phyloP scores from a whole-genome alignment of 2,329 filamentous ascomycete genomes.

The Xylariaceae sp. region DNA sequence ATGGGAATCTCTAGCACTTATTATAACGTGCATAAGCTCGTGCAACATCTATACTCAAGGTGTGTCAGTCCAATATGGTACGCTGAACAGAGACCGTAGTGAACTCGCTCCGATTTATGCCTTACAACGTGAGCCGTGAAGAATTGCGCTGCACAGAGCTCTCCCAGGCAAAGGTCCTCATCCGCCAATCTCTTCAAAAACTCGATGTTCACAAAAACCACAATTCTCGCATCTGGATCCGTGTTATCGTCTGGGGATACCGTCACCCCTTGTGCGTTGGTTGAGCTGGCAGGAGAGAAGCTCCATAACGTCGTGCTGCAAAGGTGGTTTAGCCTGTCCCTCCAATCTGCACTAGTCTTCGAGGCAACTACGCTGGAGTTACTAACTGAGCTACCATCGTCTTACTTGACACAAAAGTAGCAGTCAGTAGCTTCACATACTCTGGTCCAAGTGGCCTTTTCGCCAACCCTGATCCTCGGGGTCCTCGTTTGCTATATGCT shows the following conservation, averaged over 20 bases:
- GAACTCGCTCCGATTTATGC: not conserved
- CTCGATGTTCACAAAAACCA: not conserved
- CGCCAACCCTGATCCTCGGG: not conserved
- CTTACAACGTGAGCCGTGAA: not conserved
- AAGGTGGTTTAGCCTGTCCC: not conserved
- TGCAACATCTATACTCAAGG: conserved; percentile 8
- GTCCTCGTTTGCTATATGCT: too few relatives aligned
- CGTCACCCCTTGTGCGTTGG: not conserved
- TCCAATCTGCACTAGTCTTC: not conserved
- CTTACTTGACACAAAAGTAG: not conserved
- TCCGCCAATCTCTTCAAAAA: not conserved
- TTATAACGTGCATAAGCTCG: conserved; percentile 6
- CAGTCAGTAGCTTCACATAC: not conserved
- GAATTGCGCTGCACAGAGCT: not conserved
- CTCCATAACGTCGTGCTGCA: not conserved
- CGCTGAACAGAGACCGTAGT: not conserved
- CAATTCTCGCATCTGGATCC: too few relatives aligned
- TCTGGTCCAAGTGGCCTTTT: not conserved
- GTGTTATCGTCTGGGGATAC: not conserved
- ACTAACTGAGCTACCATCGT: not conserved
- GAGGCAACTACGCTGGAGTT: not conserved
- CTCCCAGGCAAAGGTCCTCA: not conserved
- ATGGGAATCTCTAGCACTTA: not conserved
- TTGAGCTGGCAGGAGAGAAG: not conserved
- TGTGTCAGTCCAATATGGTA: not conserved